Conservation (phyloP, 2,329 filamentous ascomycete genomes). For the Sporothrix euskadiensis region DNA sequence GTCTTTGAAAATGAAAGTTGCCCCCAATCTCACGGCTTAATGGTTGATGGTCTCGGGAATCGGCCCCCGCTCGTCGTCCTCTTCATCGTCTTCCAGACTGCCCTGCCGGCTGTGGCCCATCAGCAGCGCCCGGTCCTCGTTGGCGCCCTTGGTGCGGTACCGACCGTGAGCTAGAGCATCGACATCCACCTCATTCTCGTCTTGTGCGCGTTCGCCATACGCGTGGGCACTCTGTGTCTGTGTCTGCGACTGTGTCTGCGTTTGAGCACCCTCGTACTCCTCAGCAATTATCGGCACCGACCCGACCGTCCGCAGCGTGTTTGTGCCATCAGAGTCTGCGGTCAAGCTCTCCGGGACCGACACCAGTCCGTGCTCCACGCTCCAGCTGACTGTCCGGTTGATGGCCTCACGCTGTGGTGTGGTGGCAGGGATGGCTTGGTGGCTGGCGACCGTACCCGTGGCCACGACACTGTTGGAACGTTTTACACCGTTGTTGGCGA, state of each 20-base stretch:
- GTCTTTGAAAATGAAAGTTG: not conserved
- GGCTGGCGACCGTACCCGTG: constrained; percentile 32
- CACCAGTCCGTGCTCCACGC: constrained; percentile 43
- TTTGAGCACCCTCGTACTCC: constrained; percentile 35
- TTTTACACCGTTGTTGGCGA: constrained; percentile 24
- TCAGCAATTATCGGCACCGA: constrained; percentile 33
- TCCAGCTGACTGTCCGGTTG: constrained; percentile 41
- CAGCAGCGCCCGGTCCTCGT: constrained; percentile 28
- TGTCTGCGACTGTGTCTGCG: not conserved
- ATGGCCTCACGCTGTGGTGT: constrained; percentile 29
- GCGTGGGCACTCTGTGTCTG: not conserved
- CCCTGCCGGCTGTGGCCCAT: constrained; percentile 22
- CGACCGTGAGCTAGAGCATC: not conserved
- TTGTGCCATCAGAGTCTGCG: constrained; percentile 3
- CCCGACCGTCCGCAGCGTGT: not conserved
- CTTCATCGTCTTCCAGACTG: constrained; percentile 11
- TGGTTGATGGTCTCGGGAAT: not conserved
- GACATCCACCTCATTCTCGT: constrained; percentile 3
- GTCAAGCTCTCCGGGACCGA: constrained; percentile 41
- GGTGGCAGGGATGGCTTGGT: constrained; percentile 22
- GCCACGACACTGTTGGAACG: constrained; percentile 37
- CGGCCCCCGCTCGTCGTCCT: constrained; percentile 13
- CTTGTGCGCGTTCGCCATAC: constrained; percentile 12
- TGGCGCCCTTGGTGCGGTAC: constrained; percentile 10
- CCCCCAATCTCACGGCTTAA: not conserved